Evolutionary conservation across 345 rosid genomes (phyloP), one percentile per base, ranked within the genome.

Genomic region (Excoecaria cochinchinensis): DNA sequence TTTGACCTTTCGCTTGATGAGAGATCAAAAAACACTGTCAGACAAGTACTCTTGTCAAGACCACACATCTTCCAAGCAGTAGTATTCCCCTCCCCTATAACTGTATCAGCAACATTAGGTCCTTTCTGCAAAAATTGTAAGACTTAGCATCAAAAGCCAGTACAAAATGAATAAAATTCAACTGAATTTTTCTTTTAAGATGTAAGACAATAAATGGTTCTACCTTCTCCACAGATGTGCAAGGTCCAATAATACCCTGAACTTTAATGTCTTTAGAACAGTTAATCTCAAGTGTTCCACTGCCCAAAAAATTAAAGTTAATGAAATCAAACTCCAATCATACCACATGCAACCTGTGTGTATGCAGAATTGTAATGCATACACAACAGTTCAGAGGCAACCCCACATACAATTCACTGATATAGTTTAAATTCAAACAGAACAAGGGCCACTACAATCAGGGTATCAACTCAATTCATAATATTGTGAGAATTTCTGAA

Each of bases 41-140:
- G 86, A 84, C 97, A 95, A 80, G 97, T 91, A 84, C 98, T 93
- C 78, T 84, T 91, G 85, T 91, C 97, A 74, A 95, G 92, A 82
- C 99, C 97, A 83, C 99, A 93, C 91, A 95, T 86, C 84, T 93
- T 95, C 99, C 99, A 95, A 22, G 90, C 88, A 36, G 78, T 82
- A 69, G 97, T 93, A 82, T 89, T 92, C 58, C 99, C 99, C 86
- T 95, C 97, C 71, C 99, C 99, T 36, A 90, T 77, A 65, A 86
- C 90, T 38, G 95, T 89, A 79, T 95, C 99, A 42, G 98, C 88
- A 66, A 89, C 93, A 75, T 80, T 82, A 39, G 98, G 90, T 77
- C 99, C 99, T 91, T 93, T 95, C 99, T 95, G 97, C 89, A 91
- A 82, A 74, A 73, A 36, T 80, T 76, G 15, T 68, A 74, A 71